A percentile compares a stretch with the other conserved stretches of the same genome.
Conservation (phyloP, 176 grass and related monocot genomes). For the Hsuehochloa calcarea region DNA sequence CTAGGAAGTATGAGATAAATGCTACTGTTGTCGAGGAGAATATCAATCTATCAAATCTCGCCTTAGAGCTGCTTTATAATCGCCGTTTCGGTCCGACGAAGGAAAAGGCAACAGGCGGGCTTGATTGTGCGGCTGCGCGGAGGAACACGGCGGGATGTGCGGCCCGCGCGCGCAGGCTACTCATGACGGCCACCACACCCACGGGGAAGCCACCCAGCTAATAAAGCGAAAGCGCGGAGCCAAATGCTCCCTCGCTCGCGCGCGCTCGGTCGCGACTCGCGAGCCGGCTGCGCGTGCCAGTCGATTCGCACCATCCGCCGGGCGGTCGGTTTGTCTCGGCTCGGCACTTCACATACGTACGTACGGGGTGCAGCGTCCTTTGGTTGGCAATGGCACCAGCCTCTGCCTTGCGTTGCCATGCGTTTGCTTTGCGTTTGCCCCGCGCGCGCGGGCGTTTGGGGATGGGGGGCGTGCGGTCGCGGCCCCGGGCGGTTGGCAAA, state of each 20-base stretch:
- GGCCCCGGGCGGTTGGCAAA: slow-evolving; percentile 25
- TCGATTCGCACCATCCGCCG: not conserved
- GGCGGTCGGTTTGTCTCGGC: too few relatives aligned
- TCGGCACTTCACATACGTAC: too few relatives aligned
- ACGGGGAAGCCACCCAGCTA: not conserved
- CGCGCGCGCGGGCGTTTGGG: not conserved
- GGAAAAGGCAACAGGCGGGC: slow-evolving; percentile 1
- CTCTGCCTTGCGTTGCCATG: slow-evolving; percentile 8
- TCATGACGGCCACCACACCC: slow-evolving; percentile 21
- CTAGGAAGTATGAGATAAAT: too few relatives aligned
- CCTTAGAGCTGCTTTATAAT: too few relatives aligned
- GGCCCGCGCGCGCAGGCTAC: not conserved
- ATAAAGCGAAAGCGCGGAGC: not conserved
- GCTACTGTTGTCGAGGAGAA: too few relatives aligned
- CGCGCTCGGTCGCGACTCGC: not conserved
- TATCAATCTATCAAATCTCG: too few relatives aligned
- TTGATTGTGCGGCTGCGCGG: slow-evolving; percentile 31
- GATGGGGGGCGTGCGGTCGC: not conserved
- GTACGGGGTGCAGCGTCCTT: not conserved
- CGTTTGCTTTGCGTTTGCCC: too few relatives aligned
- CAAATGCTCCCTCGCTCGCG: not conserved
- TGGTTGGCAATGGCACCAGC: slow-evolving; percentile 2
- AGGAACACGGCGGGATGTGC: slow-evolving; percentile 32
- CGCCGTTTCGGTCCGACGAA: too few relatives aligned
- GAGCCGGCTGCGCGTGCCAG: not conserved